phyloP scores from a whole-genome alignment of 1,284 basidiomycete species.

The Cryptococcus sp. region DNA sequence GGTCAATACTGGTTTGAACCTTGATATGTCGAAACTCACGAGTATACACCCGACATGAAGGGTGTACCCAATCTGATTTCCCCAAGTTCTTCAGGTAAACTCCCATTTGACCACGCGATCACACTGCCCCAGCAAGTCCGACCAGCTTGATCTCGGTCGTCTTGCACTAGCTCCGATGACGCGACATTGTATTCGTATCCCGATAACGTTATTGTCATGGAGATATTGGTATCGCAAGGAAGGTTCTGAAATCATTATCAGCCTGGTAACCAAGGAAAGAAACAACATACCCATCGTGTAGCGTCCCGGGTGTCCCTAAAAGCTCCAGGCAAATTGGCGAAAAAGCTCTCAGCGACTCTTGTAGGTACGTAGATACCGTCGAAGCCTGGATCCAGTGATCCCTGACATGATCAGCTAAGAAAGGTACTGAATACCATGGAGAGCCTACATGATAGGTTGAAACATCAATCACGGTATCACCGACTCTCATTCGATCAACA shows the following conservation, averaged over 20 bases:
- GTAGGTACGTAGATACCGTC: slow-evolving; percentile 37
- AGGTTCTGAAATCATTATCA: slow-evolving; percentile 24
- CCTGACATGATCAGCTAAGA: slow-evolving; percentile 10
- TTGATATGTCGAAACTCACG: slow-evolving; percentile 23
- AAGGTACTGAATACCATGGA: neutral
- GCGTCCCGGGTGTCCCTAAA: slow-evolving; percentile 19
- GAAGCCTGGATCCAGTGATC: slow-evolving; percentile 38
- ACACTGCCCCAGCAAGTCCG: slow-evolving; percentile 37
- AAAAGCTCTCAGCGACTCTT: slow-evolving; percentile 27
- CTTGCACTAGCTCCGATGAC: slow-evolving; percentile 24
- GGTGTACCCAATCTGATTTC: slow-evolving; percentile 41
- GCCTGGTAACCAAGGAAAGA: neutral
- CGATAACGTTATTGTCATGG: slow-evolving; percentile 28
- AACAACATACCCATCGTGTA: slow-evolving; percentile 30
- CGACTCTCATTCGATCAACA: slow-evolving; percentile 26
- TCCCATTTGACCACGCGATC: slow-evolving; percentile 36
- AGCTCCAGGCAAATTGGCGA: slow-evolving; percentile 18
- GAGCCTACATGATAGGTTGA: slow-evolving; percentile 17
- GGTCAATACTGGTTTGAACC: neutral
- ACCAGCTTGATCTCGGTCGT: slow-evolving; percentile 14
- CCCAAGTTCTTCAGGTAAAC: slow-evolving; percentile 28
- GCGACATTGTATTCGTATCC: slow-evolving; percentile 30
- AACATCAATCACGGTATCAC: slow-evolving; percentile 17
- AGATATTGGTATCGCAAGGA: slow-evolving; percentile 35
- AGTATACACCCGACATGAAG: slow-evolving; percentile 40